A percentile compares a stretch with the other conserved stretches of the same genome.
Conservation (phyloP, 2,329 filamentous ascomycete species). For the Acarospora socialis region DNA sequence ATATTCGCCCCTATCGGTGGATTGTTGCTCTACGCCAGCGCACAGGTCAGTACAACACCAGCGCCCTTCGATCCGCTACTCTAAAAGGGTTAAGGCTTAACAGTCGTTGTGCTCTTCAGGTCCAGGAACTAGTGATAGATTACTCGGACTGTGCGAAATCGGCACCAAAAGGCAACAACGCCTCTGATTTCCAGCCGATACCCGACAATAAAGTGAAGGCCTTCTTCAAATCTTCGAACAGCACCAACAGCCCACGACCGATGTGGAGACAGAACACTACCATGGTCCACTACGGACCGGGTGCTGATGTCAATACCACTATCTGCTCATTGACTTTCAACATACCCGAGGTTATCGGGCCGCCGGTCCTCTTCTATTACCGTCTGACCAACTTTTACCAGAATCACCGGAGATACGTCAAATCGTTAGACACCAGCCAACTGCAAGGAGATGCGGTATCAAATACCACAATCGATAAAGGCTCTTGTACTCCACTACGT, state of each 20-base stretch:
- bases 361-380: constrained; percentile 88
- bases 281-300: constrained; percentile 15
- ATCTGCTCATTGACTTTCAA: constrained; percentile 63
- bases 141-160: constrained; percentile 62
- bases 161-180: constrained; percentile 28
- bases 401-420: constrained; percentile 92
- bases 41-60: constrained; percentile 43
- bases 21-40: constrained; percentile 70
- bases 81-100: constrained; percentile 6
- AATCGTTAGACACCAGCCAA: constrained; percentile 72
- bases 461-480: constrained; percentile 45
- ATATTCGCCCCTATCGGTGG: constrained; percentile 92
- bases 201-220: constrained; percentile 43
- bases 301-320: constrained; percentile 26
- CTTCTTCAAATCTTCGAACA: constrained; percentile 53
- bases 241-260: constrained; percentile 18
- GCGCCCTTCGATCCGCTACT: constrained; percentile 5
- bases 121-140: constrained; percentile 81
- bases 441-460: constrained; percentile 57
- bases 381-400: constrained; percentile 96
- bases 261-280: constrained; percentile 16
- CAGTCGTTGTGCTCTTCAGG: constrained; percentile 34
- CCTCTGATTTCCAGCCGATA: constrained; percentile 34
- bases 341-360: constrained; percentile 62
- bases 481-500: constrained; percentile 63